Percentiles rank a stretch among this genome's conserved stretches.
These are phyloP conservation scores for Phytomonas sp. DNA, from an alignment of 208 protist genomes.

Conservation along the genomic window DNA sequence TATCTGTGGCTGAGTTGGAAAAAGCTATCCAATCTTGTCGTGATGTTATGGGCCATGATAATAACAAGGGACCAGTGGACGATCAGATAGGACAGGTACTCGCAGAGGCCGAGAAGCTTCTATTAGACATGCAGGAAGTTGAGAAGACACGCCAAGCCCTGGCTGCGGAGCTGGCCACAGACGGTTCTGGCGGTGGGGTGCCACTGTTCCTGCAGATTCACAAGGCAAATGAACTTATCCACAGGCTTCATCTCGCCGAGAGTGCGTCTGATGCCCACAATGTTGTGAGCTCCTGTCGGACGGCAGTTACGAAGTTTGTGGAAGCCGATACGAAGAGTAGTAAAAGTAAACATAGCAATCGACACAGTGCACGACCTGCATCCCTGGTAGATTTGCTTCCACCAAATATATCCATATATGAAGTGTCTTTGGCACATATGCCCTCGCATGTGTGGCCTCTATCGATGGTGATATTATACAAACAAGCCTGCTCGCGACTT, in stretches of 20 bases:
- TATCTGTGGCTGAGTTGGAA: no score
- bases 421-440: no score
- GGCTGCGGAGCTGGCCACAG: constrained; percentile 7
- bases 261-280: constrained; percentile 17
- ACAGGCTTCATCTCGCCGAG: constrained; percentile 28
- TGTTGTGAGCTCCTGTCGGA: constrained; percentile 14
- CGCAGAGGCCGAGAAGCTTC: constrained; percentile 29
- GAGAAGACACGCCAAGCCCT: constrained; percentile 10
- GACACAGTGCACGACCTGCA: neutral
- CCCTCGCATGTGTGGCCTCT: no score
- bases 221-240: constrained; percentile 54
- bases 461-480: no score
- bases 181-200: constrained; percentile 22
- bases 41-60: neutral
- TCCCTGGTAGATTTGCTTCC: no score
- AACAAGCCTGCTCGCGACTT: no score
- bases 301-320: constrained; percentile 8
- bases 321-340: neutral
- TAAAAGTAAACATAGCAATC: neutral
- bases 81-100: constrained; percentile 21
- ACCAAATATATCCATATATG: no score
- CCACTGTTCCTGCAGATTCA: constrained; percentile 52
- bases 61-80: constrained; percentile 1
- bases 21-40: no score
- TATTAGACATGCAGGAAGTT: constrained; percentile 45